These are phyloP conservation scores for Coniochaeta sp. DNA, from an alignment of 2,329 filamentous ascomycete genomes.

Conservation along the genomic window DNA sequence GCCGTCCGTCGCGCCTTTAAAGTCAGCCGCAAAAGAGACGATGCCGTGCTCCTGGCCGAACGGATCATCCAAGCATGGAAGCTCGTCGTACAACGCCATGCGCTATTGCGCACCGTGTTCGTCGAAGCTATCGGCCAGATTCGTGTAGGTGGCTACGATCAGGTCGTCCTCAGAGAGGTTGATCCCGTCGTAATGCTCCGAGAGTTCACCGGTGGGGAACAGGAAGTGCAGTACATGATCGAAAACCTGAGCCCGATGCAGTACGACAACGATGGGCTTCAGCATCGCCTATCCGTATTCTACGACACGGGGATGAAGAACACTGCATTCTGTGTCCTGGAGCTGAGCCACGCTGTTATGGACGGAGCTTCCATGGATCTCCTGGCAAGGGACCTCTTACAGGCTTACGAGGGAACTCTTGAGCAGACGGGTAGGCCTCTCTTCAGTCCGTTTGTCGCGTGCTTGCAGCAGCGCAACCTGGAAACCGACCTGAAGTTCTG, in stretches of 20 bases:
- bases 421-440: conserved; percentile 25
- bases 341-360: conserved; percentile 43
- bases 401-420: conserved; percentile 35
- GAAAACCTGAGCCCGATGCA: conserved; percentile 21
- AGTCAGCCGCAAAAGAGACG: conserved; percentile 4
- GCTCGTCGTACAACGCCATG: conserved; percentile 16
- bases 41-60: conserved; percentile 5
- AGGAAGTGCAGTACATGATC: conserved; percentile 21
- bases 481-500: conserved; percentile 32
- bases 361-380: conserved; percentile 44
- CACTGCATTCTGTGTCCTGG: conserved; percentile 35
- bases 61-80: conserved; percentile 15
- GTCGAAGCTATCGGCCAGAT: conserved; percentile 13
- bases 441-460: conserved; percentile 28
- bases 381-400: conserved; percentile 35
- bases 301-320: conserved; percentile 13
- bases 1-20: conserved; percentile 12
- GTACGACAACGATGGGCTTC: conserved; percentile 9
- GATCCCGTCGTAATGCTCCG: conserved; percentile 6
- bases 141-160: conserved; percentile 13
- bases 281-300: conserved; percentile 33
- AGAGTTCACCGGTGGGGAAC: conserved; percentile 5
- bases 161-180: conserved; percentile 18
- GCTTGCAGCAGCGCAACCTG: conserved; percentile 20
- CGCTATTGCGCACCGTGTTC: conserved; percentile 21